Conservation (phyloP, 1,139 yeast genomes). For the Scheffersomyces quercinus region DNA sequence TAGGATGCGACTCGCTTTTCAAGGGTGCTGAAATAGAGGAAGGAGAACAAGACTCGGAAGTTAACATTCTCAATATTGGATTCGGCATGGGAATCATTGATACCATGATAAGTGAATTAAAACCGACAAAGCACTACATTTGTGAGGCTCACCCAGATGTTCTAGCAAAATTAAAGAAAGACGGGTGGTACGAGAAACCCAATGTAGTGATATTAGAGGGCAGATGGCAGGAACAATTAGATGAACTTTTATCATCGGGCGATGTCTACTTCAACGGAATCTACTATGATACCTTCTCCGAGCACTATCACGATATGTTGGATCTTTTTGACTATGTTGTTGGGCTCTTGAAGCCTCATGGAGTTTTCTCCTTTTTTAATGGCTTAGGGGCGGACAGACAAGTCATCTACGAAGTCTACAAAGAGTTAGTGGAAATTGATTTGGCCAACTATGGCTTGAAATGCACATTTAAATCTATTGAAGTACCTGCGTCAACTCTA, state of each 20-base stretch:
- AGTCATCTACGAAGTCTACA: conserved; percentile 86
- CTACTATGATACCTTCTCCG: conserved; percentile 92
- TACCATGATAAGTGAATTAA: conserved; percentile 59
- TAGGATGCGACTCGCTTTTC: conserved; percentile 73
- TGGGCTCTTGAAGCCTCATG: conserved; percentile 78
- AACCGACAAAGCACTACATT: conserved; percentile 77
- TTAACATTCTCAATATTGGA: conserved; percentile 76
- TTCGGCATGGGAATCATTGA: conserved; percentile 98
- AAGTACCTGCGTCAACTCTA: conserved; percentile 40
- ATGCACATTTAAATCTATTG: conserved; percentile 51
- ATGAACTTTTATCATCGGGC: conserved; percentile 63
- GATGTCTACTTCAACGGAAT: conserved; percentile 80
- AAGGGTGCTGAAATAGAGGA: conserved; percentile 28
- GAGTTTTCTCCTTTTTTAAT: conserved; percentile 85
- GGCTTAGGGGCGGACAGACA: conserved; percentile 96
- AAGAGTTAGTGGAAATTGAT: conserved; percentile 77
- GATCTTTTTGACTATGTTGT: conserved; percentile 81
- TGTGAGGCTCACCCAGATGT: conserved; percentile 97
- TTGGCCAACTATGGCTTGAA: conserved; percentile 74
- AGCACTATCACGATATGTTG: conserved; percentile 80
- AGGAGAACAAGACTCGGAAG: conserved; percentile 39
- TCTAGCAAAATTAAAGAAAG: conserved; percentile 58
- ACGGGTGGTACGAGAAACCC: conserved; percentile 83
- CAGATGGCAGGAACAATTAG: conserved; percentile 85
- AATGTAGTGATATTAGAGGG: conserved; percentile 80